Base-by-base conservation (phyloP, 192 early-diverging fungal genomes). In the Backusella macrospora region DNA sequence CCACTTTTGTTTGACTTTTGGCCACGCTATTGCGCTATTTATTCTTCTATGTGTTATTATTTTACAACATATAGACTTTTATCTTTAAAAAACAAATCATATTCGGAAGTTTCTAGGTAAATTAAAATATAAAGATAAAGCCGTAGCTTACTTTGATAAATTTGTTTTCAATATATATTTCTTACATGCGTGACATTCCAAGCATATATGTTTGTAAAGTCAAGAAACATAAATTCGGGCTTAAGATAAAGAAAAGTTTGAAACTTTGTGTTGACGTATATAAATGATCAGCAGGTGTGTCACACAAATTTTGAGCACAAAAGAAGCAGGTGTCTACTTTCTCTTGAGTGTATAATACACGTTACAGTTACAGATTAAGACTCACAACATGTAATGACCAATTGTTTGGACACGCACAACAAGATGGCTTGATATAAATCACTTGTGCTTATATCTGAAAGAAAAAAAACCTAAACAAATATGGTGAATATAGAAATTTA, bases 401-500 rank as follows among this genome's bases (percentile, higher is more conserved):
- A 59, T 59, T 59, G 23, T 59, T 59, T 59, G 52, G 52, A 59
- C 7, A 26, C 23, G 3, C 13, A 59, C 26, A 59, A 59, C 52
- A 21, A 23, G 52, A 21, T 59, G 12, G 26, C 21, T 23, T 49
- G 21, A 59, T 3, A 10, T 23, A 26, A 59, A 26, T 21, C 21
- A 23, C 26, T 26, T 23, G 52, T 59, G 52, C 23, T 13, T 59
- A 59, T 59, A 59, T 59, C 52, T 34, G 29, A 34, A 34, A 34
- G 29, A 59, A 26, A n/a, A 21, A 59, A 52, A 59, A 59, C 21
- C 52, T 26, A 59, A 59, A 59, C 52, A 59, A 59, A 59, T 10
- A 10, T 59, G 12, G 52, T 59, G 52, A 59, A 4, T 49, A 59
- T 59, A 26, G 52, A 5, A 7, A 5, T n/a, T 59, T 13, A 23